phyloP scores from a whole-genome alignment of 495 filamentous ascomycete genomes.

The Amorphotheca resinae region DNA sequence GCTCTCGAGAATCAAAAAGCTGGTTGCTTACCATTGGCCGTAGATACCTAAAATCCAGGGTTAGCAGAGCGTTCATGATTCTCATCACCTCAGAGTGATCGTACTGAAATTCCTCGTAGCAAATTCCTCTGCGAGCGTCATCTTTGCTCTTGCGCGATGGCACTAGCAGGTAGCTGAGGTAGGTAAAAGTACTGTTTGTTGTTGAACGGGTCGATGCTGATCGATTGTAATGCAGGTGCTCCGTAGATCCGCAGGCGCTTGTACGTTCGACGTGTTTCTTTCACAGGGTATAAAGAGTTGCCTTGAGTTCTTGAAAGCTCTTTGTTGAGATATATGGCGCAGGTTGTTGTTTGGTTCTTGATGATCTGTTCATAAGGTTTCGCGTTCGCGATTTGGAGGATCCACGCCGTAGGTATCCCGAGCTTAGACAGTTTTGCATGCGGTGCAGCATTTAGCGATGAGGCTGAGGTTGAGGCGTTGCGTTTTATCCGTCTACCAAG shows the following conservation, averaged over 20 bases:
- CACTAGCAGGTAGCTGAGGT: too few species aligned
- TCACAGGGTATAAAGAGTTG: background rate
- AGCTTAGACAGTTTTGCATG: too few species aligned
- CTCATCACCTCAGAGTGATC: slow-evolving; percentile 23
- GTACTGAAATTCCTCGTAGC: slow-evolving; percentile 95
- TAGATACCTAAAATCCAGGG: slow-evolving; percentile 68
- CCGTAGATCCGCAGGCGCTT: background rate
- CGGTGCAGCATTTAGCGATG: too few species aligned
- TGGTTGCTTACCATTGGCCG: slow-evolving; percentile 81
- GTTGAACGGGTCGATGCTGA: slow-evolving; percentile 4
- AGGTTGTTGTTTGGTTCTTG: background rate
- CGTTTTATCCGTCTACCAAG: too few species aligned
- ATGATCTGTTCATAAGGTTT: background rate
- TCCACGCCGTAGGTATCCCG: too few species aligned
- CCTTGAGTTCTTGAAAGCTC: too few species aligned
- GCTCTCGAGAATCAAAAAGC: background rate
- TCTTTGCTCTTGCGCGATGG: slow-evolving; percentile 11
- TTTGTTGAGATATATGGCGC: background rate
- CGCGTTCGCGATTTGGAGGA: too few species aligned
- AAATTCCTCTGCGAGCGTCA: slow-evolving; percentile 54
- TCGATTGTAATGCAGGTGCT: background rate
- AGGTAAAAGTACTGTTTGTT: too few species aligned
- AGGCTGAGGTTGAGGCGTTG: too few species aligned
- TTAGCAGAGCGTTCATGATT: slow-evolving; percentile 8
- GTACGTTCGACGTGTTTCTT: background rate